Conservation (phyloP, 768 basidiomycete species). For the Phaffia australis region DNA sequence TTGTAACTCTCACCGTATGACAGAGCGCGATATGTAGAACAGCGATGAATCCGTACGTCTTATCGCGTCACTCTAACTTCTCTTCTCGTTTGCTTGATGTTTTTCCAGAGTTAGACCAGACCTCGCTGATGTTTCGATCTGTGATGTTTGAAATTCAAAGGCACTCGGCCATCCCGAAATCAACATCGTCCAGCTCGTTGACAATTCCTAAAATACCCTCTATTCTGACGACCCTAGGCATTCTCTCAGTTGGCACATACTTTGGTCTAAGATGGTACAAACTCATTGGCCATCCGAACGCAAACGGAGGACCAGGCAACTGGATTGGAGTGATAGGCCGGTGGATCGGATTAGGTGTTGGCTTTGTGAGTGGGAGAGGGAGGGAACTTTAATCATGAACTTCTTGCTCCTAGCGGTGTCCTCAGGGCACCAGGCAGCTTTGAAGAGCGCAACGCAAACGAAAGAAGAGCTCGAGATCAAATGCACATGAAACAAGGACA, state of each 20-base stretch:
- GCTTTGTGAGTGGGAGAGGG: too few species aligned
- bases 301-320: too few species aligned
- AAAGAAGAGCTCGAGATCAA: too few species aligned
- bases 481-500: too few species aligned
- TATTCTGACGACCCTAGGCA: neutral
- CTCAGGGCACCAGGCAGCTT: too few species aligned
- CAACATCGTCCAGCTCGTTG: slow-evolving; percentile 6
- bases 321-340: too few species aligned
- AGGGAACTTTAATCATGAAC: too few species aligned
- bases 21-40: slow-evolving; percentile 21
- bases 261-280: slow-evolving; percentile 11
- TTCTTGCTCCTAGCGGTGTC: too few species aligned
- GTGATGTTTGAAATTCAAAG: neutral
- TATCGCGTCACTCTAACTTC: neutral
- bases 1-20: neutral
- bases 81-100: neutral
- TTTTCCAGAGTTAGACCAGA: neutral
- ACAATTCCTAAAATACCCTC: neutral
- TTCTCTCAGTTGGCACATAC: slow-evolving; percentile 5
- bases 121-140: neutral
- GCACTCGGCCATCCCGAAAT: slow-evolving; percentile 14
- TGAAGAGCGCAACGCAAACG: too few species aligned
- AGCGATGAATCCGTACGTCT: slow-evolving; percentile 25
- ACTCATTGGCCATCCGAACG: neutral
- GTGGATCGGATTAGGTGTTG: too few species aligned